phyloP scores from a whole-genome alignment of 345 rosid species.

The Aquilaria malaccensis region DNA sequence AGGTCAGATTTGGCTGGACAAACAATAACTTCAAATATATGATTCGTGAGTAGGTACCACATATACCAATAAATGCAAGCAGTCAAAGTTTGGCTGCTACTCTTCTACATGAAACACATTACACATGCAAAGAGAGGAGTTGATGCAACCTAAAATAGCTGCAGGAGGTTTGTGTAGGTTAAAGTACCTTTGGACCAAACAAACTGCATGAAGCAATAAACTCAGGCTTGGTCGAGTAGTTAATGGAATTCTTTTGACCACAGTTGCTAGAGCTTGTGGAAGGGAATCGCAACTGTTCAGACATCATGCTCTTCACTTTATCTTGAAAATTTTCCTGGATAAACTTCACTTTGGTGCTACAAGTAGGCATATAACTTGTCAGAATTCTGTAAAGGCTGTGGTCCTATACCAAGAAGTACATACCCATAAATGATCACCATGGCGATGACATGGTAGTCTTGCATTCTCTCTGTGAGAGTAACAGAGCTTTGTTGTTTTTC shows the following conservation, averaged over 20 bases:
- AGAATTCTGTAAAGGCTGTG: background rate
- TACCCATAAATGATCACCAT: slow-evolving; percentile 86
- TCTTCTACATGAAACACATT: no score
- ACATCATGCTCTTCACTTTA: slow-evolving; percentile 72
- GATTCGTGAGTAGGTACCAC: no score
- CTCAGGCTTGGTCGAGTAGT: slow-evolving; percentile 34
- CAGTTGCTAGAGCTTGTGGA: slow-evolving; percentile 23
- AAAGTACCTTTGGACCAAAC: slow-evolving; percentile 72
- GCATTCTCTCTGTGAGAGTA: slow-evolving; percentile 55
- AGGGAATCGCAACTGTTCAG: slow-evolving; percentile 51
- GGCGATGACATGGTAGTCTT: slow-evolving; percentile 69
- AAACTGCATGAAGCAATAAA: slow-evolving; percentile 76
- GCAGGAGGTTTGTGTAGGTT: background rate
- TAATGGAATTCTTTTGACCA: slow-evolving; percentile 19
- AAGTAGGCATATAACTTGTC: slow-evolving; percentile 9
- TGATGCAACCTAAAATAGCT: no score
- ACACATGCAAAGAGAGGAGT: no score
- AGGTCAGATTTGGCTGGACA: no score
- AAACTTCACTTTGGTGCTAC: slow-evolving; percentile 61
- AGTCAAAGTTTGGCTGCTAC: no score
- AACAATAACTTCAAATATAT: no score
- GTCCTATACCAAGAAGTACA: slow-evolving; percentile 3
- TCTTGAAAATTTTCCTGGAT: slow-evolving; percentile 67
- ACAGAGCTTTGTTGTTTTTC: slow-evolving; percentile 40
- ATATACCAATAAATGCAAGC: no score